Evolutionary conservation across 208 protist genomes (phyloP), one percentile per base, ranked within the genome.

Genomic region (Porcisia deanei): DNA sequence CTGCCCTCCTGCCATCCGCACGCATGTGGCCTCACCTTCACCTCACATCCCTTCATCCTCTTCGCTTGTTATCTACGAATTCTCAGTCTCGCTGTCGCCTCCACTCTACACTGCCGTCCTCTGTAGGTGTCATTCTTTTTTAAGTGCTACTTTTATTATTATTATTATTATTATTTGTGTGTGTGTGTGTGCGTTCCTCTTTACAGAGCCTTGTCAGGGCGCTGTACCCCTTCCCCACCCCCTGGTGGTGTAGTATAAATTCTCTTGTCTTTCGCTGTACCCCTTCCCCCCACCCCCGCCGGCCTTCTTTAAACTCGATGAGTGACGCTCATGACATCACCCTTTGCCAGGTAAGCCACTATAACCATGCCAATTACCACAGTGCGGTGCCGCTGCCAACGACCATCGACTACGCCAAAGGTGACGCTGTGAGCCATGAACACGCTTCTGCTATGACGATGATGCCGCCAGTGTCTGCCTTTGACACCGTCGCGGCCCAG

Each of bases 331-430:
- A 73, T 60, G 72, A 81, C 61, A 73, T 59, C 67, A 22, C 41
- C 37, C 70, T 89, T 20, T 86, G 85, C 79, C 83, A 86, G 49
- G 85, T 79, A 66, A 82, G 67, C 39, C 85, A 71, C 73, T 89
- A 89, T 71, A 76, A 73, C 47, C 37, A 84, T 53, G 55, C 34
- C 10, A 74, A 81, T 20, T 87, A 84, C 45, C 64, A 39, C 4
- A 39, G 69, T 55, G 16, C 69, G 1, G 74, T 68, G n/a, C 75
- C 79, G 20, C 60, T 76, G 37, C 75, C 83, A 12, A 84, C 78
- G n/a, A 22, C 58, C 55, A 30, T n/a, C 37, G 68, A 65, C 41
- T 34, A 54, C 52, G 55, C 47, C 34, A 67, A 25, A 5, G 22
- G 52, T 14, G 47, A 45, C 6, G 61, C 52, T 16, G 54, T 72